Percentiles rank a stretch among this genome's conserved stretches.
These are phyloP conservation scores for Talaromyces proteolyticus DNA, from an alignment of 495 filamentous ascomycete genomes.

Conservation along the genomic window DNA sequence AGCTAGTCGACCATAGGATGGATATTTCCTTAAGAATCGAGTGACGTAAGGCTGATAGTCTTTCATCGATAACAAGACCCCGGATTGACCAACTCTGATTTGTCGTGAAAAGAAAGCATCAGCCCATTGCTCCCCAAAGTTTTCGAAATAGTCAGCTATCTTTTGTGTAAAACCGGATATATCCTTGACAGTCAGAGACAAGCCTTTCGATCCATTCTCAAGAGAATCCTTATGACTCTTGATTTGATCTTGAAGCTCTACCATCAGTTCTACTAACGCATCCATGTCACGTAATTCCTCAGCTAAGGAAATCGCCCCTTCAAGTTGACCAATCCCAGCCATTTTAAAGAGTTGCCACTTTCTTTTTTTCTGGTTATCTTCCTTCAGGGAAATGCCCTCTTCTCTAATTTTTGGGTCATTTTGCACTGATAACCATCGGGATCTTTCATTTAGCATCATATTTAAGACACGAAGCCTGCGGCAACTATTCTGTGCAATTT, in stretches of 20 bases:
- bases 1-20: conserved; percentile 65
- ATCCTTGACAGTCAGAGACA: conserved; percentile 4
- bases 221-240: neutral
- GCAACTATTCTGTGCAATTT: conserved; percentile 46
- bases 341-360: conserved; percentile 55
- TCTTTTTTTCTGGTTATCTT: conserved; percentile 47
- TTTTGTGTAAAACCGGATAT: conserved; percentile 28
- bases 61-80: conserved; percentile 56
- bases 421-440: conserved; percentile 51
- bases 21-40: conserved; percentile 63
- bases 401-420: conserved; percentile 37
- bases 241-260: conserved; percentile 39
- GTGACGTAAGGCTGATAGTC: conserved; percentile 66
- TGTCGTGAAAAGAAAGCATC: conserved; percentile 72
- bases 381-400: conserved; percentile 39
- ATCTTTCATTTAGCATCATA: conserved; percentile 54
- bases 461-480: conserved; percentile 52
- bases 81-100: conserved; percentile 58
- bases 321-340: conserved; percentile 59
- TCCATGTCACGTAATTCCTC: conserved; percentile 66
- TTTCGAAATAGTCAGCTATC: conserved; percentile 59
- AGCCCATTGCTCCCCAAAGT: conserved; percentile 72
- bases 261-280: conserved; percentile 60
- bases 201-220: neutral
- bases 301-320: conserved; percentile 65